A percentile compares a stretch with the other conserved stretches of the same genome.
Conservation (phyloP, 2,329 filamentous ascomycete genomes). For the Gnomoniopsis smithogilvyi region DNA sequence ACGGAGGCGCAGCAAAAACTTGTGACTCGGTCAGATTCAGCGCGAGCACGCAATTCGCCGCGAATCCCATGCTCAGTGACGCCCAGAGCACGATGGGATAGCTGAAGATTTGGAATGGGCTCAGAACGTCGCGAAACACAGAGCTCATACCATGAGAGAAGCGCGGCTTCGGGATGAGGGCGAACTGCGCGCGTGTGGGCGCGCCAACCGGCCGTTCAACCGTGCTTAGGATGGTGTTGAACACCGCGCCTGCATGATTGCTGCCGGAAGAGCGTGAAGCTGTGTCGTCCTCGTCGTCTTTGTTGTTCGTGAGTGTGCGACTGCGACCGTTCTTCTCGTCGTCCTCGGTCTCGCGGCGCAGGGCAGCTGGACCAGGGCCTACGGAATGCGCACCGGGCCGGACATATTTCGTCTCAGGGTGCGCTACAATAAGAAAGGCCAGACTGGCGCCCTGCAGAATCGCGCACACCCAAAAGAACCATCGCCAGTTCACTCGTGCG, state of each 20-base stretch:
- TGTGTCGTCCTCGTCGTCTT: neutral
- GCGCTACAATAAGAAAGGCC: slow-evolving; percentile 24
- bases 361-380: neutral
- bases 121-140: slow-evolving; percentile 26
- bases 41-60: slow-evolving; percentile 37
- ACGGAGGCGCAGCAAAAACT: slow-evolving; percentile 41
- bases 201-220: slow-evolving; percentile 16
- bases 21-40: slow-evolving; percentile 50
- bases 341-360: neutral
- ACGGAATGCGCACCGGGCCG: slow-evolving; percentile 32
- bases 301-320: no score
- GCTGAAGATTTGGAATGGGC: slow-evolving; percentile 25
- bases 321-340: no score
- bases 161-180: slow-evolving; percentile 21
- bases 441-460: slow-evolving; percentile 28
- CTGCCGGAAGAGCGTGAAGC: neutral
- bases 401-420: slow-evolving; percentile 29
- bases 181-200: slow-evolving; percentile 25
- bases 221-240: neutral
- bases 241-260: neutral
- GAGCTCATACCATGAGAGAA: slow-evolving; percentile 22
- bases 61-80: slow-evolving; percentile 26
- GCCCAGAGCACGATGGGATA: slow-evolving; percentile 30
- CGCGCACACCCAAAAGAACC: slow-evolving; percentile 33
- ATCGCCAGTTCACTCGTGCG: slow-evolving; percentile 27